phyloP scores from a whole-genome alignment of 1,139 yeast species.

The Suhomyces atakaporum region DNA sequence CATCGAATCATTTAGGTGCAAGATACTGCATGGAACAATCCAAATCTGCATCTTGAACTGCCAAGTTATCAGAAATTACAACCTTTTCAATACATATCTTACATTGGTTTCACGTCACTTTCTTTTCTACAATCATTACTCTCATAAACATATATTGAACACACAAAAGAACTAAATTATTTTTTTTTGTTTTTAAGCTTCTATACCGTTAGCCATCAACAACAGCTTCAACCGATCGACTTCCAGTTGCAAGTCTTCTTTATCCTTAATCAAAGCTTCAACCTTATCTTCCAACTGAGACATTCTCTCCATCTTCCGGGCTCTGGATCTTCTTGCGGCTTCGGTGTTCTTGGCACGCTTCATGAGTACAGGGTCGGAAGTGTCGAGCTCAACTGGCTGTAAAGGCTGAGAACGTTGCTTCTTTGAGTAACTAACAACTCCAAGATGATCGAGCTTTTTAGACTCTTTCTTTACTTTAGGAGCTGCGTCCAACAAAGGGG shows the following conservation, averaged over 20 bases:
- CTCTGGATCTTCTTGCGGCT: slow-evolving; percentile 95
- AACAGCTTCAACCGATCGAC: slow-evolving; percentile 55
- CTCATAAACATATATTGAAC: slow-evolving; percentile 7
- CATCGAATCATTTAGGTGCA: too few relatives aligned
- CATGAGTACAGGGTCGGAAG: slow-evolving; percentile 66
- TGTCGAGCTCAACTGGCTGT: slow-evolving; percentile 63
- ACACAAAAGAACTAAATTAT: slow-evolving; percentile 6
- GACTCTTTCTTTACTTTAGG: slow-evolving; percentile 6
- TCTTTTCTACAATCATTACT: not conserved
- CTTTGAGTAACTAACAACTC: slow-evolving; percentile 64
- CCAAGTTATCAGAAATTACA: too few relatives aligned
- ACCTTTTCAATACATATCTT: not conserved
- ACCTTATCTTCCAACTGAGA: slow-evolving; percentile 77
- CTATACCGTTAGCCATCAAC: slow-evolving; percentile 29
- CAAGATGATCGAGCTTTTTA: slow-evolving; percentile 55
- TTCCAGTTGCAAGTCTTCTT: slow-evolving; percentile 59
- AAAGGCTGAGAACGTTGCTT: slow-evolving; percentile 63
- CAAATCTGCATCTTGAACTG: too few relatives aligned
- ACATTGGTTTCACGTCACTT: not conserved
- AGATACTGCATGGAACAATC: too few relatives aligned
- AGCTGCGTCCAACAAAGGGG: slow-evolving; percentile 26
- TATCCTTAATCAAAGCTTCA: slow-evolving; percentile 58
- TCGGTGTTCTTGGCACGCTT: slow-evolving; percentile 95
- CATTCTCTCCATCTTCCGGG: slow-evolving; percentile 90
- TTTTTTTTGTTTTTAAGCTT: slow-evolving; percentile 9